Base-by-base conservation (phyloP, 768 basidiomycete species). In the Leccinum arenicola region DNA sequence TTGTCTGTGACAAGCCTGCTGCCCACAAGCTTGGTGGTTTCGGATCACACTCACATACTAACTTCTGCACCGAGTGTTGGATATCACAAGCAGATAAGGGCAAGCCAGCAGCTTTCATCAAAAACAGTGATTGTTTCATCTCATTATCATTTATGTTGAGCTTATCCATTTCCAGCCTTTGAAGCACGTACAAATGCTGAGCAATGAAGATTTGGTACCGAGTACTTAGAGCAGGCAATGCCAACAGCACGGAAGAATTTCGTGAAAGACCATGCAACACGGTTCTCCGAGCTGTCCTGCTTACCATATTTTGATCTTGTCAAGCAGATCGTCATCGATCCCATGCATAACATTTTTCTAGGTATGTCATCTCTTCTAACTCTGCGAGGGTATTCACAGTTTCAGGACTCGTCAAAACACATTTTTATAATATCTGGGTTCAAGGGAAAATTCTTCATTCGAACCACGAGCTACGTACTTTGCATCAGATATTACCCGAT, bases 361-460 rank as follows among this genome's bases (percentile, higher is more conserved):
- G 43, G 43, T 17, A 38, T 15, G 14, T 38, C 2, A 15, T 38
- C 36, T 17, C 12, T 15, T 38, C 36, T 38, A 38, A 14, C 12
- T 38, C 36, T 38, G 12, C 7, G 14, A 17, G 27, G 6, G 14
- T 38, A 38, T 38, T 38, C 12, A 38, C 36, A 38, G 36, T 17
- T 38, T 38, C 6, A 38, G 36, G 36, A n/a, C 43, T 45, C 10
- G 15, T 58, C 15, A 58, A 58, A 17, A 58, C 57, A 4, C 69
- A 70, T 49, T 70, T 70, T 52, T 70, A 70, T 19, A 62, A 68
- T 21, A 70, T 70, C 15, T 70, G 67, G 69, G 67, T 68, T 8
- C 66, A 70, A 40, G 19, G 25, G 1, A 66, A 67, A 9, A 61
- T 70, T 17, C 59, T 70, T 6, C 52, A 50, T 2, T 25, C 58